Evolutionary conservation across 2,329 filamentous ascomycete genomes (phyloP).

Genomic region (Mariannaea sp.): DNA sequence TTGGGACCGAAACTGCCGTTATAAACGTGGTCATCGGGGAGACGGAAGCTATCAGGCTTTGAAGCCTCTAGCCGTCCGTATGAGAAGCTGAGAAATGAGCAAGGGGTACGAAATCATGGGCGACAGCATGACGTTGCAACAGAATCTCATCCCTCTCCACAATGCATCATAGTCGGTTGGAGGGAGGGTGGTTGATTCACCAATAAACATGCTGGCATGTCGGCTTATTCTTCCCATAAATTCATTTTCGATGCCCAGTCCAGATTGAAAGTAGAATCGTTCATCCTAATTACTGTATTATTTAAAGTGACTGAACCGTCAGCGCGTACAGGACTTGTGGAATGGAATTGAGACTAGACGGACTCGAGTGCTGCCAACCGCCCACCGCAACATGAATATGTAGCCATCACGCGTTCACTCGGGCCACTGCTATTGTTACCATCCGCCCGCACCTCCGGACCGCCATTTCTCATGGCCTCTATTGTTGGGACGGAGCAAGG

Average conservation of each 20-base stretch:
- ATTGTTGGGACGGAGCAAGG: neutral
- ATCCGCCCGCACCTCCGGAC: conserved; percentile 10
- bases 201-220: too few relatives aligned
- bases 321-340: neutral
- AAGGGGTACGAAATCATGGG: neutral
- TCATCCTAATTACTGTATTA: neutral
- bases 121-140: conserved; percentile 1
- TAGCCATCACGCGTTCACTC: conserved; percentile 29
- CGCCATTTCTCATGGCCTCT: neutral
- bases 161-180: neutral
- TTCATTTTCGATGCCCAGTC: too few relatives aligned
- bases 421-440: conserved; percentile 12
- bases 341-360: conserved; percentile 2
- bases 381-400: conserved; percentile 16
- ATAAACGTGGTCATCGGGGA: conserved; percentile 9
- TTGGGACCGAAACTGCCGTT: conserved; percentile 4
- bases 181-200: neutral
- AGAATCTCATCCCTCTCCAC: too few relatives aligned
- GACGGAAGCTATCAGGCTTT: neutral
- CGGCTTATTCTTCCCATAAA: too few relatives aligned
- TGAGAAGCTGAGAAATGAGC: conserved; percentile 1
- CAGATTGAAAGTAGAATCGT: too few relatives aligned
- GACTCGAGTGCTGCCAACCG: conserved; percentile 11
- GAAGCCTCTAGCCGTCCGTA: conserved; percentile 2
- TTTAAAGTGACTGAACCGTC: neutral